Evolutionary conservation across 1,139 yeast species (phyloP).

Genomic region (Pichia sp.): DNA sequence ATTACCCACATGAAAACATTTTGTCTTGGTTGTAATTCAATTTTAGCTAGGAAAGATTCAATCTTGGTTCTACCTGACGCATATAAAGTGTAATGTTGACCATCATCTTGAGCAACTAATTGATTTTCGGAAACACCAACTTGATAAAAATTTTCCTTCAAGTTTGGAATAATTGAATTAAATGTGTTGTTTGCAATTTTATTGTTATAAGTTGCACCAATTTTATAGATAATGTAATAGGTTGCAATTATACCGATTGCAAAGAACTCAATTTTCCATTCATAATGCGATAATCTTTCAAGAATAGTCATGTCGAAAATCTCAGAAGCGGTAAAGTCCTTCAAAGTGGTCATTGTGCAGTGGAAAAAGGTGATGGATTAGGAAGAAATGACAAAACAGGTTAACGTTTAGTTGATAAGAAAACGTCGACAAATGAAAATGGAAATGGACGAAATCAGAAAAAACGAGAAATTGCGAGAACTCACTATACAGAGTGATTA

Average conservation of each 20-base stretch:
- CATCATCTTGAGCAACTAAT: conserved; percentile 58
- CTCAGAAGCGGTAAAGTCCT: conserved; percentile 38
- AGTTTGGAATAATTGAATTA: conserved; percentile 39
- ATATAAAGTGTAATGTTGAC: conserved; percentile 67
- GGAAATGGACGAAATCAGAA: not conserved
- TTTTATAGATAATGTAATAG: conserved; percentile 42
- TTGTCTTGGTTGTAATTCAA: conserved; percentile 73
- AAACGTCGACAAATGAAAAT: not conserved
- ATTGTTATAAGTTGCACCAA: conserved; percentile 58
- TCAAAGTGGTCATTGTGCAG: conserved; percentile 3
- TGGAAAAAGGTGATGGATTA: not conserved
- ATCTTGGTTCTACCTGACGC: conserved; percentile 87
- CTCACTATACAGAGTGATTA: no score
- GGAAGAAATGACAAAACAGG: not conserved
- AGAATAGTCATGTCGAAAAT: conserved; percentile 42
- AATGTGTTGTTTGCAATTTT: conserved; percentile 49
- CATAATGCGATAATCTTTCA: conserved; percentile 47
- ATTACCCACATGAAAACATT: conserved; percentile 59
- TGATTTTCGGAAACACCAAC: conserved; percentile 58
- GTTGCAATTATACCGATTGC: conserved; percentile 45
- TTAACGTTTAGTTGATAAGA: not conserved
- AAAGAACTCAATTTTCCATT: conserved; percentile 70
- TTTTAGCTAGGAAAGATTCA: conserved; percentile 52
- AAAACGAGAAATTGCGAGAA: not conserved
- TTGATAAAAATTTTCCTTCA: conserved; percentile 67